These are phyloP conservation scores for Thermoascus crustaceus DNA, from an alignment of 2,329 filamentous ascomycete genomes.

Conservation along the genomic window DNA sequence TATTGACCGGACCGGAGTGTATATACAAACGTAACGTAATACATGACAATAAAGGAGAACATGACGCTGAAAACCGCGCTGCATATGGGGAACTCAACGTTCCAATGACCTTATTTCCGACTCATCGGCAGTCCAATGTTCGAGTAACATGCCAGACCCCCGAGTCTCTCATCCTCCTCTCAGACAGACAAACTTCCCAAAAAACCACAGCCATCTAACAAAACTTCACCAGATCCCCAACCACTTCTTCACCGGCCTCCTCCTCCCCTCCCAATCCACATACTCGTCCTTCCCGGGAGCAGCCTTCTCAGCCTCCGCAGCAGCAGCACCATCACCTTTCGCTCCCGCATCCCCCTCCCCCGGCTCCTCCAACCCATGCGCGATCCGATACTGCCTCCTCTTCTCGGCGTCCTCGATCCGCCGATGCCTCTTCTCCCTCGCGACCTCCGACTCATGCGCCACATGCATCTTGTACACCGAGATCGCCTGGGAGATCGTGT, in stretches of 20 bases:
- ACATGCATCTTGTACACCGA: constrained; percentile 71
- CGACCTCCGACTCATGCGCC: constrained; percentile 59
- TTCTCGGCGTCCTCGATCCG: constrained; percentile 82
- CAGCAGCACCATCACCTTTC: constrained; percentile 25
- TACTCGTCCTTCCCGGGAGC: constrained; percentile 23
- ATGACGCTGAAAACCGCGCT: no score
- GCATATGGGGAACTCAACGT: no score
- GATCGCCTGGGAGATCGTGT: constrained; percentile 56
- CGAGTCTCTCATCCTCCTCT: no score
- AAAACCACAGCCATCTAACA: background rate
- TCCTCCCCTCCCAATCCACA: constrained; percentile 36
- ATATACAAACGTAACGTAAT: no score
- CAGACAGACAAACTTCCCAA: background rate
- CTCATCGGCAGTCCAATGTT: no score
- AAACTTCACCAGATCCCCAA: constrained; percentile 69
- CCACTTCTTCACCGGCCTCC: constrained; percentile 64
- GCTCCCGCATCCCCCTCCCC: constrained; percentile 27
- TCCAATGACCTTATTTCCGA: no score
- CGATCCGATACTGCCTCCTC: constrained; percentile 74
- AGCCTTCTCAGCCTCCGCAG: constrained; percentile 30
- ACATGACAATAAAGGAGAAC: no score
- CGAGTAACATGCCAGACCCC: no score
- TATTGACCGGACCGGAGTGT: no score
- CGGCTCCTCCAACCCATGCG: constrained; percentile 64
- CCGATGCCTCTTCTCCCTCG: constrained; percentile 62